Conservation (phyloP, 2,329 filamentous ascomycete species). For the Hypomyces rosellus region DNA sequence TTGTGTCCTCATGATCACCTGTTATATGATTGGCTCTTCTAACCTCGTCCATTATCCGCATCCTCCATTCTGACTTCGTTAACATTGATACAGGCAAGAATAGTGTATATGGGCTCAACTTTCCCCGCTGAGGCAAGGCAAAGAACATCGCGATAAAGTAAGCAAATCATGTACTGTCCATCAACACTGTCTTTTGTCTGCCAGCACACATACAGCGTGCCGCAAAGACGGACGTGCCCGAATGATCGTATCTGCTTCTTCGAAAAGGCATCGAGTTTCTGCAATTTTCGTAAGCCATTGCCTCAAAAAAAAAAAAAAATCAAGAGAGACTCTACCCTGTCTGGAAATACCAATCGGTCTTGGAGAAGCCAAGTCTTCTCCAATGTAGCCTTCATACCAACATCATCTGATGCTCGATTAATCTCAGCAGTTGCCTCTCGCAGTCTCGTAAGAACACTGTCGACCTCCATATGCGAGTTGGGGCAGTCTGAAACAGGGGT, state of each 20-base stretch:
- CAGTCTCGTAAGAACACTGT: conserved; percentile 64
- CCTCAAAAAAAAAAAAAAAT: background rate
- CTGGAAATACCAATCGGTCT: conserved; percentile 68
- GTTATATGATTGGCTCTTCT: conserved; percentile 14
- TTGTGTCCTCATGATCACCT: background rate
- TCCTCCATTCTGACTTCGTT: conserved; percentile 61
- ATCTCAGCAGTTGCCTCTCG: conserved; percentile 72
- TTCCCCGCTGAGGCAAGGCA: conserved; percentile 65
- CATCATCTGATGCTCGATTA: conserved; percentile 77
- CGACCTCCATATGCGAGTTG: conserved; percentile 71
- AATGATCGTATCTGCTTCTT: conserved; percentile 69
- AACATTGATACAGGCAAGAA: conserved; percentile 68
- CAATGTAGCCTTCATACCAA: conserved; percentile 59
- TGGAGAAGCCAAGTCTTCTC: conserved; percentile 82
- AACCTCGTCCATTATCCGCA: conserved; percentile 68
- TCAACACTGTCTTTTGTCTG: conserved; percentile 61
- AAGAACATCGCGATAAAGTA: conserved; percentile 76
- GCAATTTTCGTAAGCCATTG: conserved; percentile 1
- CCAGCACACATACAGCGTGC: conserved; percentile 77
- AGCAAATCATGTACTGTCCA: conserved; percentile 77
- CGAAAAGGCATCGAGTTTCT: conserved; percentile 47
- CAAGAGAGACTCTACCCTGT: conserved; percentile 50
- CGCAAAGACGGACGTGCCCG: conserved; percentile 75
- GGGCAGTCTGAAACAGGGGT: conserved; percentile 84
- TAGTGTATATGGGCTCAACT: conserved; percentile 61